phyloP scores from a whole-genome alignment of 2,329 filamentous ascomycete genomes.

The Epichloe baconii region DNA sequence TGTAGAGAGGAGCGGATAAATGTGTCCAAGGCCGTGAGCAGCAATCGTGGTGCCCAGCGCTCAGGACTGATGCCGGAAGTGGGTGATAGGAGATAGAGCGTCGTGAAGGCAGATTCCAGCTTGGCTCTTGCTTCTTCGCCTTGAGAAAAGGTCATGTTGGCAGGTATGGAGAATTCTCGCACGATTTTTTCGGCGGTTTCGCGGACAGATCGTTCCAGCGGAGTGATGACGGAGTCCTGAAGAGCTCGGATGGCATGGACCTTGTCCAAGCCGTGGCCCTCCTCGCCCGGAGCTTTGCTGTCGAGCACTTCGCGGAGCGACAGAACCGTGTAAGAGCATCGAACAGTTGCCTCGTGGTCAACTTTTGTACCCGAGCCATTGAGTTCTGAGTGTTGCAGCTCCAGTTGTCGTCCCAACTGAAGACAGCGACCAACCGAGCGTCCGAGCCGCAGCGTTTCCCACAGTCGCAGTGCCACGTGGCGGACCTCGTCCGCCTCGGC shows the following conservation, averaged over 20 bases:
- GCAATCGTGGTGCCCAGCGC: slow-evolving; percentile 51
- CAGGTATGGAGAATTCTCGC: slow-evolving; percentile 64
- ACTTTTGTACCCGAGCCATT: slow-evolving; percentile 38
- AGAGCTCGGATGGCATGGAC: slow-evolving; percentile 62
- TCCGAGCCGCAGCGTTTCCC: slow-evolving; percentile 66
- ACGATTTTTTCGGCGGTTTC: slow-evolving; percentile 67
- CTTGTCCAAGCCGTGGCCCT: slow-evolving; percentile 62
- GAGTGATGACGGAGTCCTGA: slow-evolving; percentile 53
- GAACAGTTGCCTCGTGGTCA: slow-evolving; percentile 67
- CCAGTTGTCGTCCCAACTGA: slow-evolving; percentile 71
- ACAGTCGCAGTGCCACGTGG: slow-evolving; percentile 62
- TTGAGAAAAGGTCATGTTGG: slow-evolving; percentile 45
- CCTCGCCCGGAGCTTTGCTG: slow-evolving; percentile 53
- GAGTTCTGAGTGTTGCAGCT: slow-evolving; percentile 66
- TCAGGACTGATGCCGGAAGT: slow-evolving; percentile 38
- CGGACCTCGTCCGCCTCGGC: slow-evolving; percentile 75
- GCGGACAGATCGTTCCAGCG: slow-evolving; percentile 61
- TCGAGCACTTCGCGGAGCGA: slow-evolving; percentile 61
- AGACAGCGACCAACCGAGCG: slow-evolving; percentile 67
- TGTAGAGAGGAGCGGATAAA: slow-evolving; percentile 75
- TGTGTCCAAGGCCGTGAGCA: slow-evolving; percentile 64
- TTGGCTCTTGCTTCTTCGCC: slow-evolving; percentile 63
- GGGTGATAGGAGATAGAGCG: slow-evolving; percentile 74
- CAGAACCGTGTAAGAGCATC: slow-evolving; percentile 68
- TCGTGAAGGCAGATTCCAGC: slow-evolving; percentile 58